phyloP scores from a whole-genome alignment of 129 eudicot species.

The Lonicera japonica region DNA sequence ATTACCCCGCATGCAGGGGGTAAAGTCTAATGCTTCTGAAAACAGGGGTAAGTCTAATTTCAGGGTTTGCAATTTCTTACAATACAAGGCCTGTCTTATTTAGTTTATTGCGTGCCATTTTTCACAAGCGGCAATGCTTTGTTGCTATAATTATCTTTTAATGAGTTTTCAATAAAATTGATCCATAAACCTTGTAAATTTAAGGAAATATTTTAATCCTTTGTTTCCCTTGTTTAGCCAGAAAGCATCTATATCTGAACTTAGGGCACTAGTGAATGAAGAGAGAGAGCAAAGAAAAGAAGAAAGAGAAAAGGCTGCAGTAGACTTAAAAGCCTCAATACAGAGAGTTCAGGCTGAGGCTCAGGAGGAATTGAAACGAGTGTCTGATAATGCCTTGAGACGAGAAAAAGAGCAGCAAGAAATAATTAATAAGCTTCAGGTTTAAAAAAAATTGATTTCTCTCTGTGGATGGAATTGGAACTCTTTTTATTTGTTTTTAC shows the following conservation, averaged over 20 bases:
- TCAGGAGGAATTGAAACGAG: slow-evolving; percentile 71
- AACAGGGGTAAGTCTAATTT: too few relatives aligned
- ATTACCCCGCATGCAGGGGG: too few relatives aligned
- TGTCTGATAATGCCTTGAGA: slow-evolving; percentile 51
- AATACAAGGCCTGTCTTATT: too few relatives aligned
- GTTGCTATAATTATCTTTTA: neutral
- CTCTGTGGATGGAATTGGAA: slow-evolving; percentile 6
- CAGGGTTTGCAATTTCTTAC: too few relatives aligned
- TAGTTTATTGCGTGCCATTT: too few relatives aligned
- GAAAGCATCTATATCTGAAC: slow-evolving; percentile 65
- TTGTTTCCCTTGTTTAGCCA: slow-evolving; percentile 50
- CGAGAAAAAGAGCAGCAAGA: slow-evolving; percentile 94
- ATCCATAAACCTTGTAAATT: neutral
- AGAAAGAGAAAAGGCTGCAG: slow-evolving; percentile 73
- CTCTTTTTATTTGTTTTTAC: neutral
- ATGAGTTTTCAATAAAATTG: slow-evolving; percentile 3
- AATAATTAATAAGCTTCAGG: slow-evolving; percentile 92
- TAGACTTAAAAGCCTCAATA: slow-evolving; percentile 50
- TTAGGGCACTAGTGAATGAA: slow-evolving; percentile 66
- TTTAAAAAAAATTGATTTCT: slow-evolving; percentile 13
- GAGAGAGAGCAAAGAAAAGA: slow-evolving; percentile 90
- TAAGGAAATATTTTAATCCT: slow-evolving; percentile 5
- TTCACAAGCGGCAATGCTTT: too few relatives aligned
- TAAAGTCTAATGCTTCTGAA: too few relatives aligned
- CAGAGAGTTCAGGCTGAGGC: slow-evolving; percentile 79